Percentiles rank a stretch among this genome's conserved stretches.
phyloP scores from a whole-genome alignment of 352 stramenopile species.

The Peronosclerospora sorghi region DNA sequence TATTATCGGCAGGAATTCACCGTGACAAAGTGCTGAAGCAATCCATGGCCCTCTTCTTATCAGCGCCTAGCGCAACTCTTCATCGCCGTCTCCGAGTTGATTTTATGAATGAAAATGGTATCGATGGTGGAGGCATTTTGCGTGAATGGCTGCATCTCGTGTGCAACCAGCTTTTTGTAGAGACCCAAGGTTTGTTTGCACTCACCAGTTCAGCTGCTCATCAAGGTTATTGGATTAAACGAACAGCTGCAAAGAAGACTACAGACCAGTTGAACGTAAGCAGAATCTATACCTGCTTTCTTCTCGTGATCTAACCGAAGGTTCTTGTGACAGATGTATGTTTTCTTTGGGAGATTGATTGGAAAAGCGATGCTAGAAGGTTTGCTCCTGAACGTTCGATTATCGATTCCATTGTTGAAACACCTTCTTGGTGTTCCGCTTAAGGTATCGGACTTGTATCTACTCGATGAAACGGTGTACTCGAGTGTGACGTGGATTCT shows the following conservation, averaged over 20 bases:
- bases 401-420: constrained; percentile 58
- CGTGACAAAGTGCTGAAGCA: constrained; percentile 61
- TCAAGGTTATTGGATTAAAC: constrained; percentile 60
- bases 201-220: constrained; percentile 32
- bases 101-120: constrained; percentile 72
- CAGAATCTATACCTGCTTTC: not conserved
- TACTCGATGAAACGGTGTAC: constrained; percentile 64
- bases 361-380: constrained; percentile 68
- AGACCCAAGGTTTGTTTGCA: constrained; percentile 39
- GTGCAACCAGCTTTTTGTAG: constrained; percentile 47
- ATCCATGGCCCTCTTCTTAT: constrained; percentile 48
- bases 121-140: constrained; percentile 69
- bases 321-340: constrained; percentile 46
- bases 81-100: constrained; percentile 72
- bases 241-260: constrained; percentile 9
- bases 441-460: constrained; percentile 44
- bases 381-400: constrained; percentile 61
- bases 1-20: constrained; percentile 35
- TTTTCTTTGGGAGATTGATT: constrained; percentile 66
- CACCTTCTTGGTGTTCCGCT: constrained; percentile 54
- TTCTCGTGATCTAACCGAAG: not conserved
- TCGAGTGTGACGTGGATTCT: constrained; percentile 55
- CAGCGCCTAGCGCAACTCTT: constrained; percentile 33
- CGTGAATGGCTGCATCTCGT: constrained; percentile 76
- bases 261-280: constrained; percentile 33